A percentile compares a stretch with the other conserved stretches of the same genome.
phyloP scores from a whole-genome alignment of 768 basidiomycete species.

The Lactarius akahatsu region DNA sequence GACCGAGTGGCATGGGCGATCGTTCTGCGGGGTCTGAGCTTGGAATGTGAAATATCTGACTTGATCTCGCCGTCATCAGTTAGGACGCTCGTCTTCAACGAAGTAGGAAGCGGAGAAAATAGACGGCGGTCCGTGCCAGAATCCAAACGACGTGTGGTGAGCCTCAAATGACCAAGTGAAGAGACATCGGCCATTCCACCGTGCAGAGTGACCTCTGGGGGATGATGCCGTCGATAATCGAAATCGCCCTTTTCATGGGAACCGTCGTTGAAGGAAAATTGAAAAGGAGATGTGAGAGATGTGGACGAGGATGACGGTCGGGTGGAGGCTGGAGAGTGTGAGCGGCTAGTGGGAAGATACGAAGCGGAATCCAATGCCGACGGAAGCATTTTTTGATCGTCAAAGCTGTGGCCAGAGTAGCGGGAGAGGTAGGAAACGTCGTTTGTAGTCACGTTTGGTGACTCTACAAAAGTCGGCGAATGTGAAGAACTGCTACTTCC shows the following conservation, averaged over 20 bases:
- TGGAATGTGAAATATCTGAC: conserved; percentile 41
- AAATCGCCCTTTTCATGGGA: conserved; percentile 61
- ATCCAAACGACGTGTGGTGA: conserved; percentile 49
- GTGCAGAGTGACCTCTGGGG: conserved; percentile 66
- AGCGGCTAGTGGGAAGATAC: conserved; percentile 67
- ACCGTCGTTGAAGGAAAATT: conserved; percentile 61
- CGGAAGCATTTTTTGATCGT: conserved; percentile 58
- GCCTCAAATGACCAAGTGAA: conserved; percentile 52
- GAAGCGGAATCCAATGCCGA: conserved; percentile 51
- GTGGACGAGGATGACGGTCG: conserved; percentile 61
- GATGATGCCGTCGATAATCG: conserved; percentile 62
- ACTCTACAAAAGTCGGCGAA: conserved; percentile 55
- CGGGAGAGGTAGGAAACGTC: conserved; percentile 50
- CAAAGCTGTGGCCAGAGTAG: conserved; percentile 39
- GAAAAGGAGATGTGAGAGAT: conserved; percentile 64
- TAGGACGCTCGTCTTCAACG: conserved; percentile 51
- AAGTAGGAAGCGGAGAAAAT: conserved; percentile 48
- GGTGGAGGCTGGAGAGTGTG: conserved; percentile 67
- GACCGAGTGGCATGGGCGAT: conserved; percentile 38
- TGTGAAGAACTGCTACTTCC: conserved; percentile 47
- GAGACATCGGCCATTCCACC: conserved; percentile 75
- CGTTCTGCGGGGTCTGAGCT: conserved; percentile 30
- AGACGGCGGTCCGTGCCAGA: conserved; percentile 50
- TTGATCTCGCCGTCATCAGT: conserved; percentile 47
- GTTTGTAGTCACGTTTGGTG: conserved; percentile 50